Base-by-base conservation (phyloP, 2,329 filamentous ascomycete species). In the Beauveria sp. region DNA sequence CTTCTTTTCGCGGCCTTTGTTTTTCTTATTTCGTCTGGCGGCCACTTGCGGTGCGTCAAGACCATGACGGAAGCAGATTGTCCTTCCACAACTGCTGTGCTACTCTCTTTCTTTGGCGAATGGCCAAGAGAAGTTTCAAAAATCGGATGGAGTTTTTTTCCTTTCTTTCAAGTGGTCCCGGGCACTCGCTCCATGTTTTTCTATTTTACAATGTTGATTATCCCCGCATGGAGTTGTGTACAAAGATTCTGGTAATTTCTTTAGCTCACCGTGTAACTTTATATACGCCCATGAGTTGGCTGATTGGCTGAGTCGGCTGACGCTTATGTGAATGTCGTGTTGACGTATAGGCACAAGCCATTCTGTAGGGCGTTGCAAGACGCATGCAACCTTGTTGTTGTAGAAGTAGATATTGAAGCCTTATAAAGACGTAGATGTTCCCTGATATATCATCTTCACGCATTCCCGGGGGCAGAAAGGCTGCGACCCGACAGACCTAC, bases 1-100 rank as follows among this genome's bases (percentile, higher is more conserved):
- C 34, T 46, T 44, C 59, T 61, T 56, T 55, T 53, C 24, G 48
- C 57, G 26, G 58, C 30, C 61, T 28, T 54, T 46, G 3, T 41
- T 61, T 43, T 22, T 40, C 41, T 47, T 43, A n/a, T 40, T 40
- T 43, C 50, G 20, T 54, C 22, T 10, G 28, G 26, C 50, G 1
- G 41, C 44, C 20, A 4, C 12, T 16, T 20, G 7, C 18, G 46
- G 3, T 37, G 9, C 4, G 30, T 18, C 34, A 16, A 14, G 16
- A 14, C 26, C 26, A 20, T 20, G 41, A 22, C 34, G 34, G 3
- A 30, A 34, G 26, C 28, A 56, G 22, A 7, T 28, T 22, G 16
- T 43, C 14, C 6, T 22, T 20, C 37, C 22, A 26, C 22, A 12
- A 28, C 1, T 40, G 20, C 37, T 47, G 26, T 40, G 20, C 20